Percentiles rank a stretch among this genome's conserved stretches.
phyloP scores from a whole-genome alignment of 176 grass and related monocot genomes.

The Carex myosuroides region DNA sequence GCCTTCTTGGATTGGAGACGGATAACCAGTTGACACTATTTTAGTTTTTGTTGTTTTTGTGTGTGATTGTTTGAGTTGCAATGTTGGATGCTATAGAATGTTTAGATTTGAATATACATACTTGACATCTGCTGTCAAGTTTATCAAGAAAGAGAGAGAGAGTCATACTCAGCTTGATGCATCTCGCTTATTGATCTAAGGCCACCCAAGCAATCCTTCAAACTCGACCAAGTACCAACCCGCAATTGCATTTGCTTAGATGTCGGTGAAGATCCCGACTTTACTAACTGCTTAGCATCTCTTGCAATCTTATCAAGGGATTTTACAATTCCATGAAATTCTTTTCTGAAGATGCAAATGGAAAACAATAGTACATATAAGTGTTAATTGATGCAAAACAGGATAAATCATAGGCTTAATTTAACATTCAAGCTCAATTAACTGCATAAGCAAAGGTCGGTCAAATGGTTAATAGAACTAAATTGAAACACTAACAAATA shows the following conservation, averaged over 20 bases:
- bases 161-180: slow-evolving; percentile 63
- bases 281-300: slow-evolving; percentile 61
- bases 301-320: slow-evolving; percentile 48
- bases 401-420: not conserved
- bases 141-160: not conserved
- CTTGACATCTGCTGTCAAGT: no score
- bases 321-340: slow-evolving; percentile 47
- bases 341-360: slow-evolving; percentile 41
- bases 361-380: slow-evolving; percentile 4
- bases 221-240: slow-evolving; percentile 58
- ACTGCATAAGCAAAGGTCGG: not conserved
- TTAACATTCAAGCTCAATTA: not conserved
- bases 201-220: slow-evolving; percentile 63
- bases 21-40: no score
- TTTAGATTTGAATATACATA: no score
- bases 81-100: no score
- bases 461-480: not conserved
- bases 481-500: not conserved
- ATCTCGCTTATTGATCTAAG: slow-evolving; percentile 50
- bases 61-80: no score
- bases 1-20: no score
- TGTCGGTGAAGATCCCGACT: slow-evolving; percentile 36
- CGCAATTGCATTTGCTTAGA: slow-evolving; percentile 57
- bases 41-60: no score
- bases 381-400: not conserved